Base-by-base conservation (phyloP, 1,284 basidiomycete species). In the Termitomyces sp. region DNA sequence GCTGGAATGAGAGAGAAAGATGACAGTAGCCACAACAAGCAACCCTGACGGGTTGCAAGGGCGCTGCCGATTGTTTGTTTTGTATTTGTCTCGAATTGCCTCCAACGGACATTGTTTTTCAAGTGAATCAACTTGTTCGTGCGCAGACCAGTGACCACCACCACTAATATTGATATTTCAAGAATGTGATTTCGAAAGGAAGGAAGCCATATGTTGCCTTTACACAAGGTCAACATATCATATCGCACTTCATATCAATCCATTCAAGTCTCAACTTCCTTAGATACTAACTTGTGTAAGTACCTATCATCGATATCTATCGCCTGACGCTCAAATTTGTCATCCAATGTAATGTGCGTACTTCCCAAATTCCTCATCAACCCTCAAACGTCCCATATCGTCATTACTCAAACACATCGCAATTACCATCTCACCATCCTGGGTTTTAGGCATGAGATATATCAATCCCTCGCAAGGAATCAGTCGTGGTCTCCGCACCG, bases 341-440 rank as follows among this genome's bases (percentile, higher is more conserved):
- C 41, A 54, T 13, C 54, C 54, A 28, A 55, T 46, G 19, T 55
- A 51, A 19, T 33, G 36, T 38, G 38, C 56, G 47, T 58, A 57
- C 53, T 47, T 58, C 36, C 2, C 31, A 40, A 56, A 60, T 50
- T 54, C 54, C 51, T 45, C 58, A 50, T 58, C 59, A n/a, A 19
- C 57, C 51, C 50, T 46, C 49, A 55, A 19, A 30, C 28, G 15
- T 13, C 41, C 43, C 48, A 55, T 39, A 61, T 63, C 67, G 48
- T 62, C 67, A 12, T 67, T 61, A 46, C 64, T 62, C 59, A 68
- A 55, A 60, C 66, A 64, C 21, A 67, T 24, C 9, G 45, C 61
- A 31, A 58, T 61, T 7, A 52, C 57, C 15, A 67, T 61, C 40
- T 67, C 65, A 5, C 64, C 66, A 54, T 64, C 61, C 46, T 12